These are phyloP conservation scores for Candida endomychidarum DNA, from an alignment of 805 yeast genomes.

Conservation along the genomic window DNA sequence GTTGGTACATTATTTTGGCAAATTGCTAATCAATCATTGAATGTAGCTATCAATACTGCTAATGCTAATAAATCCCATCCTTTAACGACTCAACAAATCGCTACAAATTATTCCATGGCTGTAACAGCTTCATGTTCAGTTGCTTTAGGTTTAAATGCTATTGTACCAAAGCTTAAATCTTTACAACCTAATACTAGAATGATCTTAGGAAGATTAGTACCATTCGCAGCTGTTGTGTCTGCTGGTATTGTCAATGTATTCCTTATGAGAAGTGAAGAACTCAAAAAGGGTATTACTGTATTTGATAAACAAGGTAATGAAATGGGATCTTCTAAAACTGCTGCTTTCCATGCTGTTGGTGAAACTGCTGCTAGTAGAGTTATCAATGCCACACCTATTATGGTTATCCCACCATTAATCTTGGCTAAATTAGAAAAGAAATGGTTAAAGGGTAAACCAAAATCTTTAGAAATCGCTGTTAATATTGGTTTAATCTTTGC, in stretches of 20 bases:
- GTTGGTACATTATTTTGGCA: constrained; percentile 97
- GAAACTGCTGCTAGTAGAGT: constrained; percentile 96
- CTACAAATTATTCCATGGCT: constrained; percentile 79
- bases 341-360: constrained; percentile 92
- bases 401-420: constrained; percentile 92
- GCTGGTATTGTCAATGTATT: constrained; percentile 97
- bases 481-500: constrained; percentile 83
- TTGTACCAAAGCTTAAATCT: constrained; percentile 81
- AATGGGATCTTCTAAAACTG: constrained; percentile 69
- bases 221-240: constrained; percentile 97
- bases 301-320: constrained; percentile 63
- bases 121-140: constrained; percentile 95
- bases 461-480: constrained; percentile 62
- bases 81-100: constrained; percentile 71
- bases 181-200: constrained; percentile 69
- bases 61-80: constrained; percentile 96
- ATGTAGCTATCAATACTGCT: constrained; percentile 95
- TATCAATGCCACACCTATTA: constrained; percentile 93
- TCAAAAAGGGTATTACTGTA: constrained; percentile 78
- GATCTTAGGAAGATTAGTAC: constrained; percentile 83
- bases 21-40: constrained; percentile 92
- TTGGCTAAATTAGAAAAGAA: constrained; percentile 74
- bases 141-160: constrained; percentile 86
- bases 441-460: constrained; percentile 64
- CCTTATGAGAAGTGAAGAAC: constrained; percentile 94